Evolutionary conservation across 2,329 filamentous ascomycete species (phyloP).

Genomic region (Ophiocordyceps sinensis): DNA sequence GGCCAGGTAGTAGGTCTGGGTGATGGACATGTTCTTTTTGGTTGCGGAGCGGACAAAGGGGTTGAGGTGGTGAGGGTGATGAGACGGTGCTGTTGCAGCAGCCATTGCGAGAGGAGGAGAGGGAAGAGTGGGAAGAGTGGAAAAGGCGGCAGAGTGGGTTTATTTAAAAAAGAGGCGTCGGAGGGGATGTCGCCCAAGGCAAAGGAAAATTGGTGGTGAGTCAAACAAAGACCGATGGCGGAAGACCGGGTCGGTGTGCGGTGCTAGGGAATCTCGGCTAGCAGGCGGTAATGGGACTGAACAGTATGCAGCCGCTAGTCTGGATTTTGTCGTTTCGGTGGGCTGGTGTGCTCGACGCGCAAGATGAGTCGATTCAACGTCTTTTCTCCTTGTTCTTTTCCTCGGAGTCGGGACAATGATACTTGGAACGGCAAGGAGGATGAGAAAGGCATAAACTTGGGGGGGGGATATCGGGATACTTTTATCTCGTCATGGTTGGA

Average conservation of each 20-base stretch:
- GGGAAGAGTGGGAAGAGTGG: too few species aligned
- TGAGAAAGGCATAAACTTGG: background rate
- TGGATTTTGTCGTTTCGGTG: too few species aligned
- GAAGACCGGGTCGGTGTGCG: constrained; percentile 6
- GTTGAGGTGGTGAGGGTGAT: constrained; percentile 2
- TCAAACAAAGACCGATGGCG: constrained; percentile 9
- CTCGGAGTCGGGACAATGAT: background rate
- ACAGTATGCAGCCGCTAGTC: background rate
- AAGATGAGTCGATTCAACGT: too few species aligned
- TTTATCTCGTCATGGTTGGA: constrained; percentile 6
- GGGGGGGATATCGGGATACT: constrained; percentile 8
- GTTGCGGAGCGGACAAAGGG: constrained; percentile 20
- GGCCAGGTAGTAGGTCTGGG: constrained; percentile 95
- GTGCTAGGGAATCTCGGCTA: constrained; percentile 12
- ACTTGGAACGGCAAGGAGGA: background rate
- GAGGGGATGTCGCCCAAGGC: background rate
- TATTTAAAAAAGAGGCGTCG: background rate
- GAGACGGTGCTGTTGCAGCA: constrained; percentile 7
- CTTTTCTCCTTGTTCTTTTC: background rate
- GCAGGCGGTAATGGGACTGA: constrained; percentile 13
- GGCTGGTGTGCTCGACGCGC: too few species aligned
- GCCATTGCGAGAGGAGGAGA: constrained; percentile 12
- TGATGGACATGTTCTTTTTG: constrained; percentile 89
- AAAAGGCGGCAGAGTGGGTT: background rate
- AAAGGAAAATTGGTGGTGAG: constrained; percentile 7